These are phyloP conservation scores for Fagopyrum esculentum DNA, from an alignment of 148 eudicot genomes.

Conservation along the genomic window DNA sequence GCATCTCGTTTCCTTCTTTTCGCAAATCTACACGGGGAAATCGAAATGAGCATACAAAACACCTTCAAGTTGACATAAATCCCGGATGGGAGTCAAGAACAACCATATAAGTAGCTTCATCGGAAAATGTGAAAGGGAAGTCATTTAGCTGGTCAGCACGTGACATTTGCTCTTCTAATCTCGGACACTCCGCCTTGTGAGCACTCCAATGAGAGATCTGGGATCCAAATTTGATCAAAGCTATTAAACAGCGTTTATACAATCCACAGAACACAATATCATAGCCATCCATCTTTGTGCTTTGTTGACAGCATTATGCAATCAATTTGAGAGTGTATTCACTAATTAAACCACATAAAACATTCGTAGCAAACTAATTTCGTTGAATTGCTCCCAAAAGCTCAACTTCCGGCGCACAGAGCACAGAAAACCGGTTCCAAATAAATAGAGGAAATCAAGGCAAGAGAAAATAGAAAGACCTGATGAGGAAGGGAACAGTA, in stretches of 20 bases:
- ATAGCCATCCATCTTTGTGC: background rate
- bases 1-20: conserved; percentile 49
- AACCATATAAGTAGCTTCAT: conserved; percentile 38
- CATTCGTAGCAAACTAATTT: background rate
- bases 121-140: conserved; percentile 69
- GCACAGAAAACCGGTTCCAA: background rate
- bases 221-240: conserved; percentile 1
- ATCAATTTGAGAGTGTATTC: too few relatives aligned
- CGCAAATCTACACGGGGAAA: conserved; percentile 34
- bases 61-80: background rate
- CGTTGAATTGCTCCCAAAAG: background rate
- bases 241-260: background rate
- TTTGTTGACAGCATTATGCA: background rate
- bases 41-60: conserved; percentile 8
- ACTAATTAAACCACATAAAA: background rate
- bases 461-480: conserved; percentile 22
- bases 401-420: background rate
- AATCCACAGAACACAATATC: background rate
- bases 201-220: conserved; percentile 71
- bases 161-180: conserved; percentile 61
- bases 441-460: background rate
- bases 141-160: conserved; percentile 39
- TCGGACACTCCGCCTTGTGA: conserved; percentile 79
- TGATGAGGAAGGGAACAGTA: conserved; percentile 87
- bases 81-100: background rate